These are phyloP conservation scores for Linnemannia schmuckeri DNA, from an alignment of 192 early-diverging fungal genomes.

Conservation along the genomic window DNA sequence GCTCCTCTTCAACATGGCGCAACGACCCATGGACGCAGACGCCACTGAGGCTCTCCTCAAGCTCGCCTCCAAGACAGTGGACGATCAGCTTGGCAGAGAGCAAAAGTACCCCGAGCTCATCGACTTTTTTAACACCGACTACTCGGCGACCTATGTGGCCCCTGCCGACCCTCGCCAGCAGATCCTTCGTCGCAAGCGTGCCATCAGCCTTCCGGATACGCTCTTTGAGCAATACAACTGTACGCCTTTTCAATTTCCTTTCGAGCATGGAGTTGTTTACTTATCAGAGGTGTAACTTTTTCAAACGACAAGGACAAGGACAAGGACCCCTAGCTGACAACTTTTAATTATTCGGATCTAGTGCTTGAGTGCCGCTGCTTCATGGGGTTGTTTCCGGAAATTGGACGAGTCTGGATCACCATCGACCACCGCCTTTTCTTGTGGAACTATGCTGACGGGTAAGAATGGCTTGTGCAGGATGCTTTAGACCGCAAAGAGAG, in stretches of 20 bases:
- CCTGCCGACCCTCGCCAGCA: constrained; percentile 62
- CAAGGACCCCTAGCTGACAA: background rate
- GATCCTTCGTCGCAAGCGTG: constrained; percentile 70
- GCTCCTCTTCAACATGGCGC: constrained; percentile 20
- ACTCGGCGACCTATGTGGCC: constrained; percentile 67
- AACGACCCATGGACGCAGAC: constrained; percentile 42
- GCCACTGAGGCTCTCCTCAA: constrained; percentile 37
- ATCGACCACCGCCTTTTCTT: constrained; percentile 91
- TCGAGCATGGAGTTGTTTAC: background rate
- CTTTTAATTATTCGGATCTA: background rate
- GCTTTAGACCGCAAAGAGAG: background rate
- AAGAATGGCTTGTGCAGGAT: constrained; percentile 19
- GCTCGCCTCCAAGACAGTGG: constrained; percentile 58
- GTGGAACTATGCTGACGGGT: constrained; percentile 91
- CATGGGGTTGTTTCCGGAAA: constrained; percentile 93
- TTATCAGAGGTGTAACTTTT: constrained; percentile 7
- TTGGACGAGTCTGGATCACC: constrained; percentile 92
- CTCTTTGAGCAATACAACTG: constrained; percentile 85
- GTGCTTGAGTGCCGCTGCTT: constrained; percentile 80
- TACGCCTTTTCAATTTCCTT: constrained; percentile 26
- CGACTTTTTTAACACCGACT: constrained; percentile 61
- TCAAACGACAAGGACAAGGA: background rate
- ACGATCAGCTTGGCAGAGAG: constrained; percentile 55
- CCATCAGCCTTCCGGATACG: constrained; percentile 79
- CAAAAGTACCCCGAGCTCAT: constrained; percentile 57